Percentiles rank a stretch among this genome's conserved stretches.
Conservation (phyloP, 495 filamentous ascomycete species). For the Penicillium flavigenum region DNA sequence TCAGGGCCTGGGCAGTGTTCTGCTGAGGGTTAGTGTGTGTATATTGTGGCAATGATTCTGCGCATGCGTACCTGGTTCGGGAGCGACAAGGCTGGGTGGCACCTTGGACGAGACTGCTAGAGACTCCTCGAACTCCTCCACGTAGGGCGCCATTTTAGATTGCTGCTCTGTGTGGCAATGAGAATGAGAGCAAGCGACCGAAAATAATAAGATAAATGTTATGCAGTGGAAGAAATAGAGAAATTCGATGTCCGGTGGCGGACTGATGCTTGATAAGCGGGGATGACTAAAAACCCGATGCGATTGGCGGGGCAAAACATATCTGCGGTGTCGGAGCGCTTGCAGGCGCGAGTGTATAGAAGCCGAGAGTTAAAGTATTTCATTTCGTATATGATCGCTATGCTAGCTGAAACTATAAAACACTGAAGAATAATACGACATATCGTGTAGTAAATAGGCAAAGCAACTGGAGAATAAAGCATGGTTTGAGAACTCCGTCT, state of each 20-base stretch:
- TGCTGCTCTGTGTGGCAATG: neutral
- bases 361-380: neutral
- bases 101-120: conserved; percentile 67
- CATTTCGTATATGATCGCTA: neutral
- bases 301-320: conserved; percentile 33
- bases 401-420: neutral
- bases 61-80: conserved; percentile 68
- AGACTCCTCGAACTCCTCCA: conserved; percentile 68
- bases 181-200: conserved; percentile 1
- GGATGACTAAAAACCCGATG: conserved; percentile 39
- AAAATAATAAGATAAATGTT: neutral
- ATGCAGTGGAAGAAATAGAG: conserved; percentile 11
- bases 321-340: conserved; percentile 31
- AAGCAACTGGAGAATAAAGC: neutral
- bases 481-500: neutral
- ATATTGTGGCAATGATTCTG: conserved; percentile 3
- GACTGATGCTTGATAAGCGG: conserved; percentile 42
- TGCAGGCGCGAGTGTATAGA: neutral
- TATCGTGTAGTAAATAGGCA: neutral
- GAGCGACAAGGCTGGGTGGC: conserved; percentile 80
- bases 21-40: conserved; percentile 23
- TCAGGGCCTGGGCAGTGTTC: conserved; percentile 97
- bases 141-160: conserved; percentile 61
- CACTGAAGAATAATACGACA: neutral
- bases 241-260: conserved; percentile 30